Percentiles rank a stretch among this genome's conserved stretches.
These are phyloP conservation scores for Cladosporium oxysporum DNA, from an alignment of 2,329 filamentous ascomycete species.

Conservation along the genomic window DNA sequence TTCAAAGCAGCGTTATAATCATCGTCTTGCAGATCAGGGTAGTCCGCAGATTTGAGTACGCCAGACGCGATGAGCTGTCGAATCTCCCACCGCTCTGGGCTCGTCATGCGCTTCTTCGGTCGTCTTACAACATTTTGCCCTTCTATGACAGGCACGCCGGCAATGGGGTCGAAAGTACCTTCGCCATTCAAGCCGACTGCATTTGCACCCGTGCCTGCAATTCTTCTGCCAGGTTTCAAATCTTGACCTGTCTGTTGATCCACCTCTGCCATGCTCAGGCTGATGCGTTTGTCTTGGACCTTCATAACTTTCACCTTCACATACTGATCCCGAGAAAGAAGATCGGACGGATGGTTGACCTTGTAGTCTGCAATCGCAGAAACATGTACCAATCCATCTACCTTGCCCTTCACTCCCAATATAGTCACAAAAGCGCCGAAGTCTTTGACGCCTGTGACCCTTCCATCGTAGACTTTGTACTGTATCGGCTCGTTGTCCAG, in stretches of 20 bases:
- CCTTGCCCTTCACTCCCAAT: conserved; percentile 81
- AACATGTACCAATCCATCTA: conserved; percentile 91
- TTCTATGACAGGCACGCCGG: conserved; percentile 65
- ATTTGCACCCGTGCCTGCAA: conserved; percentile 90
- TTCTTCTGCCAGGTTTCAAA: conserved; percentile 71
- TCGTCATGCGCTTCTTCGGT: conserved; percentile 90
- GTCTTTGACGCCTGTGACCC: conserved; percentile 88
- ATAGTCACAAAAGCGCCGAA: conserved; percentile 95
- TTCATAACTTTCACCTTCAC: conserved; percentile 94
- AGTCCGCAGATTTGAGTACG: conserved; percentile 87
- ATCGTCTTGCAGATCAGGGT: conserved; percentile 83
- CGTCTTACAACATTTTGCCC: conserved; percentile 53
- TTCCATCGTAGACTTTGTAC: conserved; percentile 86
- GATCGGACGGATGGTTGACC: conserved; percentile 87
- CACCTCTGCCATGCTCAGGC: conserved; percentile 95
- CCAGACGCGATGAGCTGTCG: conserved; percentile 94
- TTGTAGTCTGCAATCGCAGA: conserved; percentile 84
- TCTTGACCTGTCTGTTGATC: conserved; percentile 88
- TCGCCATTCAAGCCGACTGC: conserved; percentile 74
- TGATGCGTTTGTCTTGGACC: conserved; percentile 78
- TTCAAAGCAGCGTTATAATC: conserved; percentile 87
- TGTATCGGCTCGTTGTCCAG: conserved; percentile 79
- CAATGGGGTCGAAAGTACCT: conserved; percentile 57
- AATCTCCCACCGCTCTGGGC: conserved; percentile 96
- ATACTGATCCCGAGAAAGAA: conserved; percentile 75